Base-by-base conservation (phyloP, 2,329 filamentous ascomycete species). In the Aspergillus niger region DNA sequence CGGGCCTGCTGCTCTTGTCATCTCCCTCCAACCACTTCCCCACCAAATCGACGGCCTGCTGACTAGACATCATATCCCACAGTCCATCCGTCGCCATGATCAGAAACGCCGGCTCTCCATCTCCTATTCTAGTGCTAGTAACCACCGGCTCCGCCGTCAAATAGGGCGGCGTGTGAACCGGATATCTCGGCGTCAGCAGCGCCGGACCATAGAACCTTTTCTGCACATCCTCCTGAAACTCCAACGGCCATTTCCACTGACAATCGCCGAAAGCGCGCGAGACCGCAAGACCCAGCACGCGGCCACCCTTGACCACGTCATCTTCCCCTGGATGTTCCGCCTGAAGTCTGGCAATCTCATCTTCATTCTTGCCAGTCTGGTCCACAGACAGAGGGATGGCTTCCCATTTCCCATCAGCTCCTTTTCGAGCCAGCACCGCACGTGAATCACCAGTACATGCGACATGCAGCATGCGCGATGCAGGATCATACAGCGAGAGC, bases 201-300 rank as follows among this genome's bases (percentile, higher is more conserved):
- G 86, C 54, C 79, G 78, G 59, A 72, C 68, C 63, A 80, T 77
- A 17, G 47, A 71, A 72, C 38, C 55, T 63, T 3, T 36, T 22
- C 10, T 67, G 47, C 48, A 81, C 74, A 2, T 78, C 71, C 36
- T 76, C 70, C 59, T 83, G 78, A 5, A 85, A 73, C 2, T 82
- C 78, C 13, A 81, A 69, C 3, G 83, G 71, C 86, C 87, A 90
- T 71, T 91, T 91, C 86, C 86, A 90, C 60, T 84, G 80, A 54
- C 83, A 80, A 69, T 91, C 88, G 15, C 89, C 89, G 69, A 91
- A 91, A 0, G 86, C 88, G 5, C 89, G 81, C 0, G 87, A 86
- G 1, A 89, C 81, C 43, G 86, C 81, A 1, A 85, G 67, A 1
- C 89, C 88, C 60, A 89, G 79, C 0, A 90, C 73, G 0, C 89